Base-by-base conservation (phyloP, 1,139 yeast species). In the Arxiozyma heterogenica region DNA sequence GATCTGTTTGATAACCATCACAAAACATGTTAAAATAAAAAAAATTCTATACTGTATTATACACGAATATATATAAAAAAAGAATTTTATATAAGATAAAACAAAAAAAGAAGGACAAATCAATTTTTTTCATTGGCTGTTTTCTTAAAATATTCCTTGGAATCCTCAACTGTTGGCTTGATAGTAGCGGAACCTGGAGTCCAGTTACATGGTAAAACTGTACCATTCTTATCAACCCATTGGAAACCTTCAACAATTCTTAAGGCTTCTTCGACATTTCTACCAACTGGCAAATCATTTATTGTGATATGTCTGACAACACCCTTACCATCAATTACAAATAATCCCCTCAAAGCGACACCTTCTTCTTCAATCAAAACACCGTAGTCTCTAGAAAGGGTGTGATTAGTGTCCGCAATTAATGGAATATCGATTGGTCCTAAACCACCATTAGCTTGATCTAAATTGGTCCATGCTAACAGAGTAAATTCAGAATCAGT, bases 131-230 rank as follows among this genome's bases (percentile, higher is more conserved):
- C 8, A 54, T 64, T 56, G 64, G 65, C 63, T 48, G 64, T 68
- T 42, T 60, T 53, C 42, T 58, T 51, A 59, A 67, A 67, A 61
- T 67, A 67, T 51, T 66, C 70, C 65, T 86, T 86, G 66, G 96
- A 86, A 67, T 79, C 82, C 54, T 75, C 79, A 66, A 89, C 91
- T 67, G 80, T 86, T 69, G 96, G 93, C 76, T 86, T 85, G 79
- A 91, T 91, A 76, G 96, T 87, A 70, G 87, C 95, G 59, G 89
- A 74, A 78, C 98, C 98, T 77, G 94, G 91, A 67, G 88, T 87
- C 98, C 98, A 93, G 94, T 90, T 90, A 74, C 98, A 97, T 68
- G 97, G 97, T 78, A 96, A 88, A 65, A 93, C 98, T 77, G 93
- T 96, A 77, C 98, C 96, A 82, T 91, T 78, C 81, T 88, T 86